Evolutionary conservation across 345 rosid genomes (phyloP), one percentile per base, ranked within the genome.

Genomic region (Zanthoxylum bungeanum): DNA sequence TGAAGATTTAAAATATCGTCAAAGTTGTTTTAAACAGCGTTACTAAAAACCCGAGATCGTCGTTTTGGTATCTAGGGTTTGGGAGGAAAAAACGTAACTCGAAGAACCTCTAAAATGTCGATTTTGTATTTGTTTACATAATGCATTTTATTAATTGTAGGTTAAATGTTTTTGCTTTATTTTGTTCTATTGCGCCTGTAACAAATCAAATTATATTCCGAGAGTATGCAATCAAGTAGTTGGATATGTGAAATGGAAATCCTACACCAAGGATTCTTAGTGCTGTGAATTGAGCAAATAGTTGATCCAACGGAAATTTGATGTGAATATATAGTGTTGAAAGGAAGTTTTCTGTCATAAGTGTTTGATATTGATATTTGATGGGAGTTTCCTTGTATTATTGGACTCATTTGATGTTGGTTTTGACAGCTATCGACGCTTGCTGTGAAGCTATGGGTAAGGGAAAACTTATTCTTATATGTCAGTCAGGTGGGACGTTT

Each of bases 401-500:
- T 40, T 14, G 27, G 56, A 55, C 52, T 68, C 28, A 68, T 39
- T 53, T 42, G 25, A 9, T 42, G 8, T 58, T 58, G 6, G 6
- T 58, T 59, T 22, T 49, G 3, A 44, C 73, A 70, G 73, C 11
- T 58, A 57, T 44, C 12, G 46, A 44, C 44, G 6, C 22, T 44
- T 9, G 14, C 31, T 12, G 51, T 14, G 16, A 70, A 58, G 53
- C 22, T 64, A 86, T 86, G 90, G 80, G 76, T 22, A 80, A 74
- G 75, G 81, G 67, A 72, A 86, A 84, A 70, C 86, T 86, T 56
- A 84, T 84, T 47, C 64, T 84, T 33, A 84, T 86, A 68, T 86
- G 90, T 76, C 87, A 82, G 76, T 82, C 53, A 4, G 87, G 87
- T 64, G 90, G 90, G 44, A 80, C 76, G 72, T 86, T 86, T 69